Conservation (phyloP, 257 asterid genomes). For the Solanum piurae region DNA sequence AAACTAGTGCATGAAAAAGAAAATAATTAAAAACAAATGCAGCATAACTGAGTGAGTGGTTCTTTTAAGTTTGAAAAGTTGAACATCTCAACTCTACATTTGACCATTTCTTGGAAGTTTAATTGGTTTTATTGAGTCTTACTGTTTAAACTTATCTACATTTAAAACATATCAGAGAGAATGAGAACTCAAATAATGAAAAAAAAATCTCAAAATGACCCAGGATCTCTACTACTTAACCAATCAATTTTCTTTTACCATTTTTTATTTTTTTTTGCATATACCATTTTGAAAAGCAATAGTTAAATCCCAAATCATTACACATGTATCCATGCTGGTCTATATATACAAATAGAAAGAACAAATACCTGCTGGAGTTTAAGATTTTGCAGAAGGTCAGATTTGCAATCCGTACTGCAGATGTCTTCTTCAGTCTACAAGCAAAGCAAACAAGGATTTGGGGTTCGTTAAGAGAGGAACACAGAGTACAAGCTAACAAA, state of each 20-base stretch:
- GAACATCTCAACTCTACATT: background rate
- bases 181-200: background rate
- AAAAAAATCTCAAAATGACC: background rate
- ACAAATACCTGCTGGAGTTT: conserved; percentile 37
- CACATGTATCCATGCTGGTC: background rate
- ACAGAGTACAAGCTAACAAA: background rate
- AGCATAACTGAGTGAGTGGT: background rate
- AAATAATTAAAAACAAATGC: background rate
- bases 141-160: background rate
- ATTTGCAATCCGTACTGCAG: conserved; percentile 84
- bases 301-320: background rate
- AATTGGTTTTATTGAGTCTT: background rate
- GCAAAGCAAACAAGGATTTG: conserved; percentile 3
- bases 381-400: conserved; percentile 40
- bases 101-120: background rate
- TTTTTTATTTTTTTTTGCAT: background rate
- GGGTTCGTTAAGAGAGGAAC: background rate
- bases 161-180: background rate
- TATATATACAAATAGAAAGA: background rate
- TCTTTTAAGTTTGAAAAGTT: background rate
- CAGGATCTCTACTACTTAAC: background rate
- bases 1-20: background rate
- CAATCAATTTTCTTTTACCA: background rate
- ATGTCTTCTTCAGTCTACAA: conserved; percentile 70
- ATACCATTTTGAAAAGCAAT: background rate